Percentiles rank a stretch among this genome's conserved stretches.
Evolutionary conservation across 148 eudicot genomes (phyloP).

Genomic region (Amaranthus cruentus): DNA sequence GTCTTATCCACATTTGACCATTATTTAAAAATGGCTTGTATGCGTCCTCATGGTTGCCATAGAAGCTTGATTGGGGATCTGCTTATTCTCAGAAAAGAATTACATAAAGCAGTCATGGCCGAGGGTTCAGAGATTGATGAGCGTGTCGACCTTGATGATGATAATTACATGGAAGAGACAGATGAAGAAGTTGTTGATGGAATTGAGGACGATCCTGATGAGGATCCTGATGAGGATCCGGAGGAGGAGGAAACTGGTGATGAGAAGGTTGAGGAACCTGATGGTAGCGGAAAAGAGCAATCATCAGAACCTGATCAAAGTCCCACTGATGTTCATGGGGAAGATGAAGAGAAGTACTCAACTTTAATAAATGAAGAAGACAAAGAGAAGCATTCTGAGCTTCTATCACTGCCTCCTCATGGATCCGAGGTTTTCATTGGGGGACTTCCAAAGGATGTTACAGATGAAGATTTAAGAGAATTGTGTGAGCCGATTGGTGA

Average conservation of each 20-base stretch:
- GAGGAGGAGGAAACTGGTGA: conserved; percentile 32
- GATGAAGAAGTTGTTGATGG: conserved; percentile 82
- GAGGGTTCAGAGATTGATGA: conserved; percentile 84
- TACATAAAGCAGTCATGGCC: conserved; percentile 52
- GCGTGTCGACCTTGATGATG: conserved; percentile 95
- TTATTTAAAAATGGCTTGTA: conserved; percentile 21
- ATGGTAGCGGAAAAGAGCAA: conserved; percentile 49
- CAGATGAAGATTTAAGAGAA: conserved; percentile 81
- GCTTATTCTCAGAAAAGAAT: conserved; percentile 31
- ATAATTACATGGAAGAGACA: conserved; percentile 75
- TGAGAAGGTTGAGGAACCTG: conserved; percentile 23
- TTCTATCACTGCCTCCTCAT: conserved; percentile 84
- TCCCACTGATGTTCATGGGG: conserved; percentile 33
- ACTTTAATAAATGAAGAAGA: conserved; percentile 35
- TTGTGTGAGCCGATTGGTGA: conserved; percentile 88
- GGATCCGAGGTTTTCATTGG: conserved; percentile 94
- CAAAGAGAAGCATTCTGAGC: conserved; percentile 54
- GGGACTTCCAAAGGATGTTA: conserved; percentile 74
- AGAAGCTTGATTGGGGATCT: conserved; percentile 25
- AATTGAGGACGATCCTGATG: conserved; percentile 63
- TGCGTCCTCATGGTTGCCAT: conserved; percentile 28
- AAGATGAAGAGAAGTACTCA: conserved; percentile 46
- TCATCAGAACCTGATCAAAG: conserved; percentile 42
- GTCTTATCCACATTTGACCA: conserved; percentile 20
- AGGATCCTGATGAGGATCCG: conserved; percentile 49